Percentiles rank a stretch among this genome's conserved stretches.
Evolutionary conservation across 768 basidiomycete genomes (phyloP).

Genomic region (Leccinum boreale): DNA sequence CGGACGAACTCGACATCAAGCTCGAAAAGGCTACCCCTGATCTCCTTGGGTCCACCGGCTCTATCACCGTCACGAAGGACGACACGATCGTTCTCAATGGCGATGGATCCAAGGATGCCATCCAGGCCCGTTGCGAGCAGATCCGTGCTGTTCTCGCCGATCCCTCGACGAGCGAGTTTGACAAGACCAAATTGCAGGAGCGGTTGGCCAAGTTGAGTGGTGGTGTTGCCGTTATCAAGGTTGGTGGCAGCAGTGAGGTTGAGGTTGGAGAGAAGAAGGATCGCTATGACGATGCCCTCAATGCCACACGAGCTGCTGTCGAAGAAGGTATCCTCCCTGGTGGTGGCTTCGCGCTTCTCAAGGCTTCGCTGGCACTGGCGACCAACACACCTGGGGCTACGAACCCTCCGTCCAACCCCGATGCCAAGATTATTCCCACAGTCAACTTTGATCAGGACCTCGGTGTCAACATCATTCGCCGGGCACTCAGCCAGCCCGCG

Average conservation of each 20-base stretch:
- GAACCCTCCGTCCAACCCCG: constrained; percentile 46
- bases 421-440: constrained; percentile 70
- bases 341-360: constrained; percentile 90
- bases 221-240: constrained; percentile 98
- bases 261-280: constrained; percentile 99
- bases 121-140: constrained; percentile 93
- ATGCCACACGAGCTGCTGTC: constrained; percentile 95
- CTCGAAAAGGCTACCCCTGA: constrained; percentile 87
- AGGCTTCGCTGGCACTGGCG: constrained; percentile 70
- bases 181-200: constrained; percentile 93
- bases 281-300: constrained; percentile 93
- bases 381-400: constrained; percentile 50
- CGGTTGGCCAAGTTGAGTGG: constrained; percentile 94
- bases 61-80: constrained; percentile 94
- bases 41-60: constrained; percentile 87
- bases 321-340: constrained; percentile 99
- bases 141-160: constrained; percentile 83
- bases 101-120: constrained; percentile 84
- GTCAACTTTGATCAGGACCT: constrained; percentile 97
- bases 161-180: constrained; percentile 85
- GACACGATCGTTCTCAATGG: constrained; percentile 97
- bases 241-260: constrained; percentile 90
- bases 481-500: constrained; percentile 78
- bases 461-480: constrained; percentile 88
- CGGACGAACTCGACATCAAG: constrained; percentile 95